Evolutionary conservation across 306 rosid genomes (phyloP).

Genomic region (Medicago ruthenica): DNA sequence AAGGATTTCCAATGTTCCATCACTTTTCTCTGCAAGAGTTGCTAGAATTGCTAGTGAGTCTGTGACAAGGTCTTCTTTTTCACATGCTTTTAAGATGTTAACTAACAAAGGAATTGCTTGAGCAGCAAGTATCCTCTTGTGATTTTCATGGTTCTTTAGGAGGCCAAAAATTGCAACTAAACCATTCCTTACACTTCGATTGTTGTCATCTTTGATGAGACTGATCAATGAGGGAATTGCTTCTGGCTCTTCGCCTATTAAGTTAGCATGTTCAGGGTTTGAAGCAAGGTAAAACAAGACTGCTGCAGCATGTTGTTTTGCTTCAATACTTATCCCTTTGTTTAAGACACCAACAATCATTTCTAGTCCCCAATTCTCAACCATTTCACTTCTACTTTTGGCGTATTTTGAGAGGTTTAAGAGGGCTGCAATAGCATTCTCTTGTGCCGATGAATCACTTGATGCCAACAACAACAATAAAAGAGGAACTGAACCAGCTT

Average conservation of each 20-base stretch:
- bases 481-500: conserved; percentile 60
- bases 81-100: conserved; percentile 43
- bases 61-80: conserved; percentile 57
- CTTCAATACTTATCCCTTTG: conserved; percentile 56
- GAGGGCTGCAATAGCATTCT: conserved; percentile 75
- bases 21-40: conserved; percentile 65
- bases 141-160: conserved; percentile 60
- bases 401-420: conserved; percentile 75
- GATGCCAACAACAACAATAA: conserved; percentile 57
- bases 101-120: conserved; percentile 63
- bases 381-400: conserved; percentile 53
- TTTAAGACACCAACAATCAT: conserved; percentile 60
- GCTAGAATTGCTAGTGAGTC: conserved; percentile 75
- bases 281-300: conserved; percentile 77
- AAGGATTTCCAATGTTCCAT: conserved; percentile 56
- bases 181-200: conserved; percentile 68
- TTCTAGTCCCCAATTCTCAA: conserved; percentile 62
- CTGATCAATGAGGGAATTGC: conserved; percentile 61
- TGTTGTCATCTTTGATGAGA: conserved; percentile 54
- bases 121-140: conserved; percentile 52
- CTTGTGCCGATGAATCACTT: conserved; percentile 53
- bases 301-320: conserved; percentile 74
- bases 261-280: conserved; percentile 52
- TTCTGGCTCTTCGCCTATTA: conserved; percentile 64
- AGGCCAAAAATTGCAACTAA: conserved; percentile 76